A percentile compares a stretch with the other conserved stretches of the same genome.
phyloP scores from a whole-genome alignment of 352 stramenopile species.

The Globisporangium heterothallicum region DNA sequence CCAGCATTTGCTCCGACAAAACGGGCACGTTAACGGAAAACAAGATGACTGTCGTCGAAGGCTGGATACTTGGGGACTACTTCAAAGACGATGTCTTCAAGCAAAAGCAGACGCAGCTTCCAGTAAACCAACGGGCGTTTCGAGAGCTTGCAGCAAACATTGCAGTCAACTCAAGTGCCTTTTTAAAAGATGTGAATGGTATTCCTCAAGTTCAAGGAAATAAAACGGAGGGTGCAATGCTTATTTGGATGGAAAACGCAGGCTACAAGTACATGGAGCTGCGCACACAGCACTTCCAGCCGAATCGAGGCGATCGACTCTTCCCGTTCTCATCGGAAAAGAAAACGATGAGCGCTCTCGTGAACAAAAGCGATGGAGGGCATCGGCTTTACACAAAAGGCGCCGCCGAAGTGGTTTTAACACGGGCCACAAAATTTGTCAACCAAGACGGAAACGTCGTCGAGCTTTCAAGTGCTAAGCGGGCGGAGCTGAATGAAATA shows the following conservation, averaged over 20 bases:
- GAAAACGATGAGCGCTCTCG: constrained; percentile 74
- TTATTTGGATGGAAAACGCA: constrained; percentile 61
- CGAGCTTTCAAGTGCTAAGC: constrained; percentile 48
- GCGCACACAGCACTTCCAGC: constrained; percentile 45
- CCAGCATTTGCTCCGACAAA: constrained; percentile 97
- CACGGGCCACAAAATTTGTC: constrained; percentile 62
- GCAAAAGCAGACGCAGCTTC: constrained; percentile 23
- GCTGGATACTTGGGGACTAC: constrained; percentile 69
- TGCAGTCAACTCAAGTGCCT: constrained; percentile 70
- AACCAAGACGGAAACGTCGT: constrained; percentile 39
- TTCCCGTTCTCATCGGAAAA: constrained; percentile 82
- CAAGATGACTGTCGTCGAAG: constrained; percentile 96
- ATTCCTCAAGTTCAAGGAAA: constrained; percentile 54
- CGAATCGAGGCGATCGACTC: constrained; percentile 47
- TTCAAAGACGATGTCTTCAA: constrained; percentile 47
- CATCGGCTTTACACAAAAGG: constrained; percentile 67
- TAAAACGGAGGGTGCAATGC: constrained; percentile 80
- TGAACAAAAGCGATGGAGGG: constrained; percentile 30
- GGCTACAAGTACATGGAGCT: constrained; percentile 58
- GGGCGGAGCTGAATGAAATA: constrained; percentile 62
- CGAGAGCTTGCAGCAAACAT: constrained; percentile 48
- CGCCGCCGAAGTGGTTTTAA: constrained; percentile 67
- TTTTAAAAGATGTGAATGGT: constrained; percentile 48
- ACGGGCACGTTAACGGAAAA: constrained; percentile 97
- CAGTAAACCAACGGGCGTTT: constrained; percentile 33